These are phyloP conservation scores for Tulasnella sp. DNA, from an alignment of 768 basidiomycete species.

Conservation along the genomic window DNA sequence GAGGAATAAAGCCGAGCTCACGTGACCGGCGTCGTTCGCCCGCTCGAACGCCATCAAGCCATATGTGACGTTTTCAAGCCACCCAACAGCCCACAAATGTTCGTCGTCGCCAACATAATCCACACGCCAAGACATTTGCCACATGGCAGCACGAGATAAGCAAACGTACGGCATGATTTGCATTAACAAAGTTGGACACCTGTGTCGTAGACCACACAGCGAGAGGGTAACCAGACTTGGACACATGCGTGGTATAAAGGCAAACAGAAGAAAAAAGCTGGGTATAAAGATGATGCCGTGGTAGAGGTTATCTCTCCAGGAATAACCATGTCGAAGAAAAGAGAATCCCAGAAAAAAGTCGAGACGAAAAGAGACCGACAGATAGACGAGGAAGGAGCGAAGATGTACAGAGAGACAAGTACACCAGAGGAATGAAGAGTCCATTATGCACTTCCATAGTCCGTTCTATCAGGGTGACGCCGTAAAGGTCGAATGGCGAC, in stretches of 20 bases:
- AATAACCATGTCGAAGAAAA: background rate
- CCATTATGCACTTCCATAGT: background rate
- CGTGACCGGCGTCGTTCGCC: background rate
- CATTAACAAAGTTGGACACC: background rate
- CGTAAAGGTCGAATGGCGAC: background rate
- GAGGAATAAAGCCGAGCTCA: background rate
- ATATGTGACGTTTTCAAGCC: background rate
- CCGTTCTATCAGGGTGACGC: background rate
- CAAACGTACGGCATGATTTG: background rate
- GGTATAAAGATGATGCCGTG: constrained; percentile 10
- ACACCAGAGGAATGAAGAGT: background rate
- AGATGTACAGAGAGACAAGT: background rate
- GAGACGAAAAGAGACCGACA: background rate
- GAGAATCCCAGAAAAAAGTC: background rate
- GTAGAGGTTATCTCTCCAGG: background rate
- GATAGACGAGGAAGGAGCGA: background rate
- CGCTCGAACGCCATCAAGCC: background rate
- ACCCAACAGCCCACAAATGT: background rate
- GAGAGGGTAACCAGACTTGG: background rate
- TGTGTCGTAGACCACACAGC: constrained; percentile 2
- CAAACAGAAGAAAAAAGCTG: background rate
- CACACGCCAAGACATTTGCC: constrained; percentile 1
- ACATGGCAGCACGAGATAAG: background rate
- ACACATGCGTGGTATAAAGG: constrained; percentile 2
- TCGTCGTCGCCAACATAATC: background rate